Evolutionary conservation across 805 yeast genomes (phyloP), one percentile per base, ranked within the genome.

Genomic region (Wickerhamomyces hampshirensis): DNA sequence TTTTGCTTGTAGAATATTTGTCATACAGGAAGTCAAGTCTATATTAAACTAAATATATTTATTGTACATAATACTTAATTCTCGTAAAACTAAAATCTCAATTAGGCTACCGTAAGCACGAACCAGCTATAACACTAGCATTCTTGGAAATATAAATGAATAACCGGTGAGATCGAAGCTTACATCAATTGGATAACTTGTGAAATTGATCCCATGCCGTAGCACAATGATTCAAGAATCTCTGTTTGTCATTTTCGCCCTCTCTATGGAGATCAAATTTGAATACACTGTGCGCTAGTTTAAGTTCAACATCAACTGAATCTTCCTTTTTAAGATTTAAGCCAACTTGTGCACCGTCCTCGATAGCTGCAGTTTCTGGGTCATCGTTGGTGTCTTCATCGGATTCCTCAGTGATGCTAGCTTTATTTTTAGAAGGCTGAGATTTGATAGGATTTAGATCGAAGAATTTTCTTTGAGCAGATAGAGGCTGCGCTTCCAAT

Each of bases 401-500:
- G 13, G 39, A 44, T 35, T 38, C 47, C 17, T 44, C 49, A 3
- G 42, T 35, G 29, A 40, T 43, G 27, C 39, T 36, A 18, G 37
- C 40, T 6, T 34, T 34, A 9, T 16, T n/a, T 28, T 34, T 28
- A 14, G 26, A 17, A 14, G 15, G 15, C 17, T 42, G 48, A 21
- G 48, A 51, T 39, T 47, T 47, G 15, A 42, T 38, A 28, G 39
- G 35, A 10, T 46, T 49, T n/a, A 53, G 21, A 26, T 53, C 55
- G 40, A 70, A 70, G 35, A 53, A 59, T 34, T 62, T 69, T 16
- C 62, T 52, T 47, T 72, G 75, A 0, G 78, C 70, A 28, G 71
- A 64, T 8, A 72, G 55, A 5, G 79, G 78, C 47, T 73, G 79
- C 12, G 76, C 68, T 18, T 58, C 57, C 28, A 69, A 47, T 9